Base-by-base conservation (phyloP, 306 rosid species). In the Cajanus cajan region DNA sequence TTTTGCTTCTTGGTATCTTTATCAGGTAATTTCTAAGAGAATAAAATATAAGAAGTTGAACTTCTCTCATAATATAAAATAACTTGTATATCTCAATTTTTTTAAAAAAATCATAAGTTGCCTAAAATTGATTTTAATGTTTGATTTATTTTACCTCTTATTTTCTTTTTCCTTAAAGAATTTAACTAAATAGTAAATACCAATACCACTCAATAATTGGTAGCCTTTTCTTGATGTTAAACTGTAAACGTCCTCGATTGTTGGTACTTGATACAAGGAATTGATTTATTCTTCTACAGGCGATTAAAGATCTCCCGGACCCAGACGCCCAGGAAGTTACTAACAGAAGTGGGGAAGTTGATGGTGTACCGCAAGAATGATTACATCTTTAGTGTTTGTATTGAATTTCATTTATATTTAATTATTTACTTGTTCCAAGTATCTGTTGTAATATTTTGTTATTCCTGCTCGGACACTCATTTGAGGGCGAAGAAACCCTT, bases 1-100 rank as follows among this genome's bases (percentile, higher is more conserved):
- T 65, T 92, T 85, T 77, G 89, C 89, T 73, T 92, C 98, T 74
- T 90, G 97, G 99, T 81, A 76, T 88, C 90, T 95, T 21, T 85
- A 89, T 67, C 85, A 92, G 97, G 98, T 95, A 73, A 65, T 1
- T 19, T 16, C 19, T 24, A 12, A 5, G 19, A 58, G 10, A 24
- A 58, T 6, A 57, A 58, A 11, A 47, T 47, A 58, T 13, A 58
- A 6, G 15, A 58, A 58, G 18, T 12, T 25, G 25, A 25, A 13
- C 8, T 25, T 58, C 1, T 57, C 11, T 16, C 64, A 11, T 24
- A 57, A 24, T 8, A 24, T 57, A 13, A 57, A 57, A 57, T 22
- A 57, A 57, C 64, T 24, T 24, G 11, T 22, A 4, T 57, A 22
- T n/a, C 0, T 11, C 36, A 4, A 22, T 57, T 28, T 13, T 37